Conservation (phyloP, 2,329 filamentous ascomycete species). For the Colletotrichum destructivum region DNA sequence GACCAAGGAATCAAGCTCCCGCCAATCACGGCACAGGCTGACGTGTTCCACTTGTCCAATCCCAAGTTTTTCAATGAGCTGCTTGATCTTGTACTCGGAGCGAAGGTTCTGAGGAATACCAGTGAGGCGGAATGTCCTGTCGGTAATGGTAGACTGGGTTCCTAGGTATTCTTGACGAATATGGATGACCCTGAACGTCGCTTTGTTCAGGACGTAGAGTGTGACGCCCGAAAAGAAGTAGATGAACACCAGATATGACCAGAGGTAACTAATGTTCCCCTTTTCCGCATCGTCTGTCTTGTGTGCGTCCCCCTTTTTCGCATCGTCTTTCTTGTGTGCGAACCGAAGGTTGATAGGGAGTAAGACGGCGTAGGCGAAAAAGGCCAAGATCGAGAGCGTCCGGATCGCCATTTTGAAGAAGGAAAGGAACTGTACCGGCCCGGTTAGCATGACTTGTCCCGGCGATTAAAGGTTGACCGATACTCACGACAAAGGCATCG, state of each 20-base stretch:
- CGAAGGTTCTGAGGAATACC: constrained; percentile 87
- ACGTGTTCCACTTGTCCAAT: constrained; percentile 94
- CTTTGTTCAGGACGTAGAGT: constrained; percentile 84
- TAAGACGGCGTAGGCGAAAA: constrained; percentile 86
- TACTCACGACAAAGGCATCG: constrained; percentile 89
- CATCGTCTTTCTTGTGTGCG: constrained; percentile 46
- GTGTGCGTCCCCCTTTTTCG: constrained; percentile 48
- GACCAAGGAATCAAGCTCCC: constrained; percentile 82
- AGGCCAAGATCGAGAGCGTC: constrained; percentile 83
- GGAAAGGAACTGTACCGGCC: constrained; percentile 75
- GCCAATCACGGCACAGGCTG: constrained; percentile 90
- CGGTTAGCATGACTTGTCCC: not conserved
- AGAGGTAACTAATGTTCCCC: constrained; percentile 73
- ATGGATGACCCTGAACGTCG: constrained; percentile 88
- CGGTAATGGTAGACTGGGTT: constrained; percentile 94
- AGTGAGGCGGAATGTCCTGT: constrained; percentile 91
- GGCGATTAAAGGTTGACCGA: not conserved
- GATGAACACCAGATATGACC: constrained; percentile 95
- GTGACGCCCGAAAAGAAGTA: constrained; percentile 91
- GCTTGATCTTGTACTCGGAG: constrained; percentile 86
- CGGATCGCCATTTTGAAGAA: constrained; percentile 97
- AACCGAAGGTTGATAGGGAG: constrained; percentile 87
- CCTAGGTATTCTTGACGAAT: constrained; percentile 93
- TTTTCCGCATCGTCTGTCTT: constrained; percentile 19
- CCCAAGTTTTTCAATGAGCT: constrained; percentile 87